A percentile compares a stretch with the other conserved stretches of the same genome.
These are phyloP conservation scores for Aspergillus chevalieri DNA, from an alignment of 2,329 filamentous ascomycete species.

Conservation along the genomic window DNA sequence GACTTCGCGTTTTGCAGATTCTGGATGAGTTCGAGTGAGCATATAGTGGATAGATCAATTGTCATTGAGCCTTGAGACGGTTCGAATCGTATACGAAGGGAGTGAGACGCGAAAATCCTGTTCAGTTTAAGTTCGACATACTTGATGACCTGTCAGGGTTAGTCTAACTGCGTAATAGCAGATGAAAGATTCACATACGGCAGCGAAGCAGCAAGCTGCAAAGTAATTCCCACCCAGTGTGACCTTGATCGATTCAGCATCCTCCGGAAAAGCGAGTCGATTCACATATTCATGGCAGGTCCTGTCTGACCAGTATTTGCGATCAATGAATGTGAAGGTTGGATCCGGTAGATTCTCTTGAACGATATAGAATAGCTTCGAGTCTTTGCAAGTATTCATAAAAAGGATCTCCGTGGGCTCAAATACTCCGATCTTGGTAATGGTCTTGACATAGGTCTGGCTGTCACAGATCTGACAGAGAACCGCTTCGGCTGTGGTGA, in stretches of 20 bases:
- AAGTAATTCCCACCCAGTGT: slow-evolving; percentile 79
- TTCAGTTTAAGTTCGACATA: slow-evolving; percentile 68
- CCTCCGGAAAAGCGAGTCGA: slow-evolving; percentile 70
- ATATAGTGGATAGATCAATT: slow-evolving; percentile 83
- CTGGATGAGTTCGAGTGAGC: slow-evolving; percentile 82
- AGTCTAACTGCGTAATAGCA: slow-evolving; percentile 8
- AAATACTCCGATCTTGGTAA: slow-evolving; percentile 79
- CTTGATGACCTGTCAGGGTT: slow-evolving; percentile 59
- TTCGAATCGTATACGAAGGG: slow-evolving; percentile 78
- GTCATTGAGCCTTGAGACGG: slow-evolving; percentile 91
- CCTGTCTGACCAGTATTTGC: slow-evolving; percentile 76
- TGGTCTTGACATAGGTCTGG: slow-evolving; percentile 80
- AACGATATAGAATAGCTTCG: slow-evolving; percentile 67
- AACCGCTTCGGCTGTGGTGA: slow-evolving; percentile 75
- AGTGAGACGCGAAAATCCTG: slow-evolving; percentile 67
- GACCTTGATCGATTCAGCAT: slow-evolving; percentile 74
- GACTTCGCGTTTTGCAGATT: slow-evolving; percentile 74
- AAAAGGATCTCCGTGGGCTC: slow-evolving; percentile 75
- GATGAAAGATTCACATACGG: slow-evolving; percentile 50
- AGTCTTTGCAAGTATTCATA: slow-evolving; percentile 66
- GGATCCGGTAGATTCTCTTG: slow-evolving; percentile 64
- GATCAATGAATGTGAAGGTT: slow-evolving; percentile 60
- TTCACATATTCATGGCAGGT: slow-evolving; percentile 72
- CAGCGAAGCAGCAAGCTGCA: slow-evolving; percentile 76
- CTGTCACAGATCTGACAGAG: slow-evolving; percentile 90